Base-by-base conservation (phyloP, 176 grass and related monocot genomes). In the Phoenix roebelenii region DNA sequence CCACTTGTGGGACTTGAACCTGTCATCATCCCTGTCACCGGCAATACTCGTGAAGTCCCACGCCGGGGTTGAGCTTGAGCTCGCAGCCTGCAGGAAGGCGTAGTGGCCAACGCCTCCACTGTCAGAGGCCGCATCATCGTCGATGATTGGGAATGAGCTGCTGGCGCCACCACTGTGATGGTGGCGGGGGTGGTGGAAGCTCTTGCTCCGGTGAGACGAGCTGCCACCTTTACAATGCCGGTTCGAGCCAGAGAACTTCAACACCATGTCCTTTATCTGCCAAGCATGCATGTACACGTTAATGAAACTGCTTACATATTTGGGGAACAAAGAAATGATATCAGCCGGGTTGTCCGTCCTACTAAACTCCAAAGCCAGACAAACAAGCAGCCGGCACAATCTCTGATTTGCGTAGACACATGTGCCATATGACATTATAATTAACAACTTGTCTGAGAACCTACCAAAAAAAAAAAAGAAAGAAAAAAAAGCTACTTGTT, bases 201-300 rank as follows among this genome's bases (percentile, higher is more conserved):
- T 83, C 32, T 72, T 65, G 44, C 7, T 57, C 60, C 74, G 64
- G 72, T 67, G 80, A 5, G 83, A 74, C 4, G 79, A 67, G 19
- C 66, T 67, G 3, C 61, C 51, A 9, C 81, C 87, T 67, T 78
- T 97, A 81, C 78, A 76, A 16, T 85, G 87, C 48, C 83, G 83
- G 59, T 52, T 74, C 15, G 88, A 85, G 66, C 94, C 88, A 49
- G 94, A 98, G 71, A 98, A 92, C 72, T 86, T 89, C 74, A 98
- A 71, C 70, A 98, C 85, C 94, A 98, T 98, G 79, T 93, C 94
- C 84, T 93, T 98, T 52, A 98, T 50, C 94, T 98, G 94, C 22
- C 35, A 44, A 44, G 35, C 28, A 30, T 6, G 35, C 28, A 30
- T 6, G 28, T 30, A 0, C 28, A 7, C 28, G 5, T 30, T 30